These are phyloP conservation scores for Lentithecium fluviatile DNA, from an alignment of 495 filamentous ascomycete species.

Conservation along the genomic window DNA sequence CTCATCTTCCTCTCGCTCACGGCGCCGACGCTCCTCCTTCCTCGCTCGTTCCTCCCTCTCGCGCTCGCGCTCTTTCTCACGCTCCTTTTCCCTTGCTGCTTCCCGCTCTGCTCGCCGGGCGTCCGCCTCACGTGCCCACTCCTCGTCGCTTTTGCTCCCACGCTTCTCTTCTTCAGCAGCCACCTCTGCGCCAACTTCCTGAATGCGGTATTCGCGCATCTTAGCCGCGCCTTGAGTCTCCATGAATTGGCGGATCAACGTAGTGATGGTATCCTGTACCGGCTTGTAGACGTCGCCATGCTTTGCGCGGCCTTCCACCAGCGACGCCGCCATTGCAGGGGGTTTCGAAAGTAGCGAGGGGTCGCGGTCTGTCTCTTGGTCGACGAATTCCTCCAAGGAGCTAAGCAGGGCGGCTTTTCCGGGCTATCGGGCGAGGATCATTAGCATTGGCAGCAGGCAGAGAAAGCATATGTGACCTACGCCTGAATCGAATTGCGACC, in stretches of 20 bases:
- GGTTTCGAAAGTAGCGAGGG: conserved; percentile 73
- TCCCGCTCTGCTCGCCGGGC: conserved; percentile 64
- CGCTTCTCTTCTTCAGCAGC: conserved; percentile 65
- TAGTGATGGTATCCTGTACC: conserved; percentile 65
- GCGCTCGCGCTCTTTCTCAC: conserved; percentile 59
- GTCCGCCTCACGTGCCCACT: conserved; percentile 73
- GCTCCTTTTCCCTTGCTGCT: conserved; percentile 61
- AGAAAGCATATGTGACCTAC: conserved; percentile 50
- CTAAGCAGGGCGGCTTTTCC: conserved; percentile 65
- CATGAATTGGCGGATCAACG: conserved; percentile 64
- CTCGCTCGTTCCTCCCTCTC: conserved; percentile 67
- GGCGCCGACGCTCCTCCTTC: conserved; percentile 55
- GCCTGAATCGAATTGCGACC: conserved; percentile 74
- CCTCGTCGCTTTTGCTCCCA: conserved; percentile 78
- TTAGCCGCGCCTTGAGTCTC: conserved; percentile 59
- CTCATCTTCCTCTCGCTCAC: conserved; percentile 50
- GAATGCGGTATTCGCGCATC: conserved; percentile 65
- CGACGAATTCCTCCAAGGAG: conserved; percentile 67
- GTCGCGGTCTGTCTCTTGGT: conserved; percentile 79
- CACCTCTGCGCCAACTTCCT: conserved; percentile 71
- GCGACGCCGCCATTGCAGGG: conserved; percentile 72
- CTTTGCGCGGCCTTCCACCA: conserved; percentile 85
- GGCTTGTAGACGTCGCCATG: conserved; percentile 76
- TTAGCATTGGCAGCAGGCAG: neutral
- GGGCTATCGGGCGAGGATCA: conserved; percentile 48